A percentile compares a stretch with the other conserved stretches of the same genome.
Conservation (phyloP, 331 rosid species). For the Spiraea crenata region DNA sequence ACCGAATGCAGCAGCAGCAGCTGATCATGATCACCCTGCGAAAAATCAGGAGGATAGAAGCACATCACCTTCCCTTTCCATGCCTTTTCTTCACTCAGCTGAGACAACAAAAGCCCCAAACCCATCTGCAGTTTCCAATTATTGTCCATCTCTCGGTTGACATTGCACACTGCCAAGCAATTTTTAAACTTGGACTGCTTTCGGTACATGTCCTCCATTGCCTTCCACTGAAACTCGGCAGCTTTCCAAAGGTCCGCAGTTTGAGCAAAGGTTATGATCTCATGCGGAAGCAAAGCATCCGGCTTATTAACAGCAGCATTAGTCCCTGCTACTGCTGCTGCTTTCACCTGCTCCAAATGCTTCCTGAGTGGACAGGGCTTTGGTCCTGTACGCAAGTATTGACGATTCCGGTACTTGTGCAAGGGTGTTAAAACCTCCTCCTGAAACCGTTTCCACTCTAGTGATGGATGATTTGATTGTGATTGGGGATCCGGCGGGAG, state of each 20-base stretch:
- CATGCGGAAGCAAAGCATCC: constrained; percentile 34
- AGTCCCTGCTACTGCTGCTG: neutral
- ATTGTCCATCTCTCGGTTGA: constrained; percentile 28
- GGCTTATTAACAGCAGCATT: neutral
- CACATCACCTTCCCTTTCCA: constrained; percentile 66
- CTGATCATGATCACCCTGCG: too few species aligned
- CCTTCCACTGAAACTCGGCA: constrained; percentile 60
- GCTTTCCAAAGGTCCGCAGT: constrained; percentile 39
- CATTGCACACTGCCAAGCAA: constrained; percentile 57
- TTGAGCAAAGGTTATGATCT: constrained; percentile 31
- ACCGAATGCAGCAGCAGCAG: too few species aligned
- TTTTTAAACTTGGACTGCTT: constrained; percentile 39
- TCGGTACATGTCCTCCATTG: constrained; percentile 38
- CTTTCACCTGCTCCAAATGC: constrained; percentile 19
- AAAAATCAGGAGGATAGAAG: constrained; percentile 20
- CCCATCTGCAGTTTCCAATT: constrained; percentile 29
- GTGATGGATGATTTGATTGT: too few species aligned
- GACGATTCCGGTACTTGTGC: constrained; percentile 7
- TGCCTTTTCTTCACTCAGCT: constrained; percentile 49
- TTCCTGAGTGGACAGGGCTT: neutral
- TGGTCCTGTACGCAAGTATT: neutral
- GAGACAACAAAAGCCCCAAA: constrained; percentile 54
- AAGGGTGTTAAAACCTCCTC: constrained; percentile 20
- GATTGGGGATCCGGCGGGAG: neutral
- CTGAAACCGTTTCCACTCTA: neutral